Evolutionary conservation across 2,329 filamentous ascomycete genomes (phyloP).

Genomic region (Cladosporium sp.): DNA sequence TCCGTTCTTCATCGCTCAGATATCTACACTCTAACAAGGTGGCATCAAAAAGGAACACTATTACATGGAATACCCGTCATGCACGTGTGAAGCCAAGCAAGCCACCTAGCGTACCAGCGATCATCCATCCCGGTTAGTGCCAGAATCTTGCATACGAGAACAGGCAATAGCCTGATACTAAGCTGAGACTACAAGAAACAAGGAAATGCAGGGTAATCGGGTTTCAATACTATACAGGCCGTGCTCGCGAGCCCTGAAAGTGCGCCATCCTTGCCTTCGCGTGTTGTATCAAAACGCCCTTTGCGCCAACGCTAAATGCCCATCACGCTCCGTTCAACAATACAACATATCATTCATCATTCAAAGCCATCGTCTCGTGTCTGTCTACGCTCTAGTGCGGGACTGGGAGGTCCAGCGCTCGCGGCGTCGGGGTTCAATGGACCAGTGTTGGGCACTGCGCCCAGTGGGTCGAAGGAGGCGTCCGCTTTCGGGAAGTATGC

Average conservation of each 20-base stretch:
- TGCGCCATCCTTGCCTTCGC: slow-evolving; percentile 8
- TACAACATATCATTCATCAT: slow-evolving; percentile 15
- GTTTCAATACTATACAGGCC: slow-evolving; percentile 4
- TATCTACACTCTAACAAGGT: too few relatives aligned
- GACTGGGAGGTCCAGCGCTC: slow-evolving; percentile 15
- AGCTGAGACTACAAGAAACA: too few relatives aligned
- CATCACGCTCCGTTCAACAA: neutral
- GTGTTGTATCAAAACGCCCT: slow-evolving; percentile 10
- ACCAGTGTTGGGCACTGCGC: slow-evolving; percentile 22
- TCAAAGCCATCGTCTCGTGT: slow-evolving; percentile 30
- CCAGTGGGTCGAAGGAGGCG: slow-evolving; percentile 29
- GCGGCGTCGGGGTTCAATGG: slow-evolving; percentile 20
- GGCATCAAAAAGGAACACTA: too few relatives aligned
- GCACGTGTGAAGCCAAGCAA: too few relatives aligned
- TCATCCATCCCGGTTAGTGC: too few relatives aligned
- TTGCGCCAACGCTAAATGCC: slow-evolving; percentile 13
- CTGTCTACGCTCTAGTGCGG: slow-evolving; percentile 20
- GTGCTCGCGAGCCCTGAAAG: neutral
- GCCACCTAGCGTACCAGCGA: too few relatives aligned
- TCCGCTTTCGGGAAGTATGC: slow-evolving; percentile 18
- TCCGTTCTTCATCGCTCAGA: too few relatives aligned
- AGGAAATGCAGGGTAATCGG: too few relatives aligned
- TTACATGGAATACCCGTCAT: too few relatives aligned
- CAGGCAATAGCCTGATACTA: too few relatives aligned
- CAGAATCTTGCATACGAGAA: too few relatives aligned